These are phyloP conservation scores for Parasitella parasitica DNA, from an alignment of 371 early-diverging fungal species.

Conservation along the genomic window DNA sequence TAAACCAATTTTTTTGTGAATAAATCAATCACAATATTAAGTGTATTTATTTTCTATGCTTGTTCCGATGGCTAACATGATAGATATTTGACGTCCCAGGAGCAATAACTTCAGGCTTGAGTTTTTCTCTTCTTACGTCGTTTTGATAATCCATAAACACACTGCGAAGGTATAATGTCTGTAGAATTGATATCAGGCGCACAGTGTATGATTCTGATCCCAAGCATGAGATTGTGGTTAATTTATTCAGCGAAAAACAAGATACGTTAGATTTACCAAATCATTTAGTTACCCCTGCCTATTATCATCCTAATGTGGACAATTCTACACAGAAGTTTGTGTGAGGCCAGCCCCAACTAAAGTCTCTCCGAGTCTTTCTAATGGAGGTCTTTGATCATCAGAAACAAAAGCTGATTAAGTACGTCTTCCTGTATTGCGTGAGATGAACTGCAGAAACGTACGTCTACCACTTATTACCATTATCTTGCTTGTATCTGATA, in stretches of 20 bases:
- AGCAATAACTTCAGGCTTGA: no score
- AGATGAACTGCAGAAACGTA: conserved; percentile 59
- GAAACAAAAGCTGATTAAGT: conserved; percentile 56
- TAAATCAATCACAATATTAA: no score
- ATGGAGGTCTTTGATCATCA: conserved; percentile 42
- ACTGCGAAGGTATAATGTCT: no score
- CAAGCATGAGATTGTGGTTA: no score
- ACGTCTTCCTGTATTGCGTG: conserved; percentile 78
- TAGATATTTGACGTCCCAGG: no score
- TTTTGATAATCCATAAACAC: no score
- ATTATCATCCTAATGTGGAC: conserved; percentile 81
- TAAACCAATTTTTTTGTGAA: no score
- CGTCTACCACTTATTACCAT: not conserved
- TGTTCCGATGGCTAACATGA: no score
- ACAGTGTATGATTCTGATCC: no score
- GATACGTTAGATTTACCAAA: conserved; percentile 60
- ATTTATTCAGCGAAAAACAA: conserved; percentile 52
- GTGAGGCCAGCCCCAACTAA: conserved; percentile 88
- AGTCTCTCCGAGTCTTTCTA: conserved; percentile 65
- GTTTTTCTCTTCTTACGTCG: no score
- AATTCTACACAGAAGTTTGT: conserved; percentile 61
- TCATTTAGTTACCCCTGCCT: conserved; percentile 77
- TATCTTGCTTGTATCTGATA: not conserved
- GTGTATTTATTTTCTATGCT: no score
- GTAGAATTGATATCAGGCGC: no score